These are phyloP conservation scores for Candida easanensis DNA, from an alignment of 805 yeast genomes.

Conservation along the genomic window DNA sequence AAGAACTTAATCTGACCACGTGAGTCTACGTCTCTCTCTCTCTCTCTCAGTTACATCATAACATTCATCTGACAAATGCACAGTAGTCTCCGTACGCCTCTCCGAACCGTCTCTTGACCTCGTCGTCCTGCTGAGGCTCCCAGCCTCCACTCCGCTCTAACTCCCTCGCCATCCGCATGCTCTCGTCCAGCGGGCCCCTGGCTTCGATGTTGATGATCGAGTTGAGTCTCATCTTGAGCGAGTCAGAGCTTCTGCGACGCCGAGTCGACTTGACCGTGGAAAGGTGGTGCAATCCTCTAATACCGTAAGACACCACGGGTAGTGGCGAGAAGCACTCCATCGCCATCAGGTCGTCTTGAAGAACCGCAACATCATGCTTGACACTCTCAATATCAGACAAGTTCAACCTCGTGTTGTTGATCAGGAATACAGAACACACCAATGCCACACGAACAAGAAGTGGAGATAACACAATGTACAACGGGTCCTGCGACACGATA, in stretches of 20 bases:
- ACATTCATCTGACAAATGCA: no score
- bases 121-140: not conserved
- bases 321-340: slow-evolving; percentile 14
- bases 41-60: no score
- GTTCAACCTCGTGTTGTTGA: not conserved
- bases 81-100: not conserved
- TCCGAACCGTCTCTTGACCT: not conserved
- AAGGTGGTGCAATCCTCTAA: slow-evolving; percentile 3
- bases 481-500: slow-evolving; percentile 18
- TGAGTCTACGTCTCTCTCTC: no score
- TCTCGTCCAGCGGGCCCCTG: slow-evolving; percentile 3
- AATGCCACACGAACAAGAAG: slow-evolving; percentile 7
- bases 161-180: slow-evolving; percentile 4
- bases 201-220: slow-evolving; percentile 7
- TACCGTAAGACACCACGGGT: slow-evolving; percentile 2
- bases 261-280: not conserved
- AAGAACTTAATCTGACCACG: no score
- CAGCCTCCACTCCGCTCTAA: not conserved
- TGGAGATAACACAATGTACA: slow-evolving; percentile 12
- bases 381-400: slow-evolving; percentile 1
- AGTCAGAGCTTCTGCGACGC: slow-evolving; percentile 5
- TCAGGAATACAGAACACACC: slow-evolving; percentile 6
- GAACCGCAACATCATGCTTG: not conserved
- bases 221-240: slow-evolving; percentile 10
- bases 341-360: slow-evolving; percentile 4